Evolutionary conservation across 2,329 filamentous ascomycete species (phyloP), one percentile per base, ranked within the genome.

Genomic region (Xylaria sp.): DNA sequence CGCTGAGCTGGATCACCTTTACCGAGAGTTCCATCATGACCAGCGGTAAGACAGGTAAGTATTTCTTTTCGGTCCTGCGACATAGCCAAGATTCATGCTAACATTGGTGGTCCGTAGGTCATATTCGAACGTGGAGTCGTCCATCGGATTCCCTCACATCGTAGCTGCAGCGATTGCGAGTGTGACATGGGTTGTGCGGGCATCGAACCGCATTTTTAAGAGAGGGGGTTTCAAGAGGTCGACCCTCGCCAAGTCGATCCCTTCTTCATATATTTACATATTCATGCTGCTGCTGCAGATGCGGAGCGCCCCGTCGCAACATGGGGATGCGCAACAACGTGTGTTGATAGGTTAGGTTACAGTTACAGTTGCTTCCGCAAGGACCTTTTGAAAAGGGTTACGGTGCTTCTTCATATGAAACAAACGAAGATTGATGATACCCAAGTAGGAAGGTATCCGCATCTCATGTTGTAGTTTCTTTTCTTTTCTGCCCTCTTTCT

Each of bases 1-100:
- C 92, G 56, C 79, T 96, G 51, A 90, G 86, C 73, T 96, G 92
- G 88, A 76, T 99, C 46, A 90, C 87, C n/a, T 99, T 99, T 69
- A 92, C 93, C 57, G 89, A 97, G 72, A 88, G 96, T 68, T 89
- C 89, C 64, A 96, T 99, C 66, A 87, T 97, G 70, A 97, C 92
- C 42, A 91, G 91, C 66, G 97, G 92, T 76, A 89, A 91, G 71
- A 90, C 87, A 76, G 93, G 93, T 95, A 79, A 74, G 87, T 37
- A 35, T 37, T 39, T 30, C 23, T 30, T 30, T 30, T 30, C 23
- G 23, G n/a, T 35, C 48, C 4, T 49, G 37, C 8, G 42, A 16
- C 11, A 10, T n/a, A 30, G n/a, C 47, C 16, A 4, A 44, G 49
- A 53, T 4, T 50, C 53, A 55, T 53, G 44, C 56, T 62, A 11